Base-by-base conservation (phyloP, 192 early-diverging fungal genomes). In the Lunasporangiospora selenospora region DNA sequence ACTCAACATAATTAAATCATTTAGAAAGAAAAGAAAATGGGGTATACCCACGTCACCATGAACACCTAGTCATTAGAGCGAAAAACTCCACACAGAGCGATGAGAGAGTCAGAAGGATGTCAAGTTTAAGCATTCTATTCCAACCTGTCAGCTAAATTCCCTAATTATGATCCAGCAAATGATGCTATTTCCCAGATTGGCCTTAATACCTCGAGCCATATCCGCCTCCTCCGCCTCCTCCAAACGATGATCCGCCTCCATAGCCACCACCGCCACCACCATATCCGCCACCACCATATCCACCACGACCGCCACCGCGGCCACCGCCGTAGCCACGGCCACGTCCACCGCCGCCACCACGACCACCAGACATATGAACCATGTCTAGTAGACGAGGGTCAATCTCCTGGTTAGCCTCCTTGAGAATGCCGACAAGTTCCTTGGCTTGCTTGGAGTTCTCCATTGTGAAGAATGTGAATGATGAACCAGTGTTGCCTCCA, bases 401-500 rank as follows among this genome's bases (percentile, higher is more conserved):
- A 13, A 97, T 84, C 34, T 88, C 87, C 75, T 99, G 97, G 43
- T 92, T 89, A 16, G 97, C 96, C 77, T 98, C 90, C 38, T 84
- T 82, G 59, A 99, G 81, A 36, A 99, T 94, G 56, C 90, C 89
- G 23, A 92, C 85, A 49, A 99, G 80, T 29, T 92, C 90, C 60
- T 91, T 91, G 29, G 91, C 85, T 63, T 86, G 90, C 55, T 89
- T 82, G 54, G 90, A 87, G 78, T 99, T 94, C 24, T 93, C 89
- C 38, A 82, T 77, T 0, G 95, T 98, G 70, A 99, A 98, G 77
- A 98, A 93, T 4, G 97, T 98, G 67, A 95, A 87, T 16, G 92
- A 88, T n/a, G 90, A 87, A 31, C 97, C 97, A 29, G 83, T 91
- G 34, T 83, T 83, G 38, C 95, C 97, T 39, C 94, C 97, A 73